Conservation (phyloP, 345 rosid species). For the Durio zibethinus region DNA sequence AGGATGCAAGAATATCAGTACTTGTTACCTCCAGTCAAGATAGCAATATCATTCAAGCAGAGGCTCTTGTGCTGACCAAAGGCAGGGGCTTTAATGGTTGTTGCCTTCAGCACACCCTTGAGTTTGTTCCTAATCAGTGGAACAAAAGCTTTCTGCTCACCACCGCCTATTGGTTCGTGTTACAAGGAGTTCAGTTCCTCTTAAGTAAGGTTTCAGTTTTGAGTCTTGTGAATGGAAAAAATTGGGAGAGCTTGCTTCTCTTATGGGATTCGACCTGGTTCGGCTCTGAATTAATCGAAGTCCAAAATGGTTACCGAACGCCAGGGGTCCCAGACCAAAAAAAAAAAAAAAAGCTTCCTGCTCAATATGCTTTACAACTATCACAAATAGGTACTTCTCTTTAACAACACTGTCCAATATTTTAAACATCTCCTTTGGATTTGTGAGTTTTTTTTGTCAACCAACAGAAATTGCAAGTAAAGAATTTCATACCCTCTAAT, state of each 20-base stretch:
- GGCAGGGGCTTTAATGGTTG: constrained; percentile 85
- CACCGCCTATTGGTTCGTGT: no score
- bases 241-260: no score
- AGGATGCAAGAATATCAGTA: background rate
- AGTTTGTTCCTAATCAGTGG: constrained; percentile 80
- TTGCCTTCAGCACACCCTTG: constrained; percentile 69
- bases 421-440: constrained; percentile 77
- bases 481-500: constrained; percentile 28
- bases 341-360: no score
- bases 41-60: constrained; percentile 82
- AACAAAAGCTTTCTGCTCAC: constrained; percentile 88
- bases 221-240: no score
- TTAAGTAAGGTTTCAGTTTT: no score
- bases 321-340: no score
- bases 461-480: constrained; percentile 75
- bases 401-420: constrained; percentile 83
- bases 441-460: constrained; percentile 75
- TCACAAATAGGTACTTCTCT: constrained; percentile 74
- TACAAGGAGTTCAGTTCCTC: no score
- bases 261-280: no score
- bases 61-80: constrained; percentile 89
- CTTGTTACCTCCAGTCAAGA: constrained; percentile 81
- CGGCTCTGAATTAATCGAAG: no score
- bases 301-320: no score
- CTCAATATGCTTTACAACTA: constrained; percentile 76